A percentile compares a stretch with the other conserved stretches of the same genome.
These are phyloP conservation scores for Helianthus annuus DNA, from an alignment of 129 eudicot genomes.

Conservation along the genomic window DNA sequence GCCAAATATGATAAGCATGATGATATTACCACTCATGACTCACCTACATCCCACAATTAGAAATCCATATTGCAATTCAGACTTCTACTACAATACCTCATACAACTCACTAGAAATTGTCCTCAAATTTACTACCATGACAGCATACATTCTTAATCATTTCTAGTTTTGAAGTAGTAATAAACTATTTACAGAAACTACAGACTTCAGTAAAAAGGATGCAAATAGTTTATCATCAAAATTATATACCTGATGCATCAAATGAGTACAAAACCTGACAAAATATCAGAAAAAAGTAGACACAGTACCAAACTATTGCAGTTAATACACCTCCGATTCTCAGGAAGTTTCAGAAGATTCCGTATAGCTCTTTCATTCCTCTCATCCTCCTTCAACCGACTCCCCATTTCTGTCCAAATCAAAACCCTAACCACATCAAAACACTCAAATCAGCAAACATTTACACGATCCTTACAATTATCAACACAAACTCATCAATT, in stretches of 20 bases:
- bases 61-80: neutral
- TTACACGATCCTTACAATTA: conserved; percentile 11
- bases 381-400: conserved; percentile 65
- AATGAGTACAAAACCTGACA: conserved; percentile 13
- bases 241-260: neutral
- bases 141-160: neutral
- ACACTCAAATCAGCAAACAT: conserved; percentile 18
- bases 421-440: conserved; percentile 37
- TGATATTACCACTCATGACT: neutral
- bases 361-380: conserved; percentile 65
- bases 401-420: conserved; percentile 44
- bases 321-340: conserved; percentile 84
- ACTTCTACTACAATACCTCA: neutral
- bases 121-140: conserved; percentile 8
- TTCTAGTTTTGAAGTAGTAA: neutral
- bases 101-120: conserved; percentile 10
- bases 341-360: conserved; percentile 67
- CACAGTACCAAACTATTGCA: conserved; percentile 77
- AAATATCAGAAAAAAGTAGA: conserved; percentile 15
- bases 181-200: neutral
- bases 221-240: conserved; percentile 3
- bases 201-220: conserved; percentile 1
- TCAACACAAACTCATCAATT: conserved; percentile 1
- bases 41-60: conserved; percentile 13
- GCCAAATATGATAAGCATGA: neutral